Evolutionary conservation across 176 grass and related monocot species (phyloP), one percentile per base, ranked within the genome.

Genomic region (Elaeis guineensis): DNA sequence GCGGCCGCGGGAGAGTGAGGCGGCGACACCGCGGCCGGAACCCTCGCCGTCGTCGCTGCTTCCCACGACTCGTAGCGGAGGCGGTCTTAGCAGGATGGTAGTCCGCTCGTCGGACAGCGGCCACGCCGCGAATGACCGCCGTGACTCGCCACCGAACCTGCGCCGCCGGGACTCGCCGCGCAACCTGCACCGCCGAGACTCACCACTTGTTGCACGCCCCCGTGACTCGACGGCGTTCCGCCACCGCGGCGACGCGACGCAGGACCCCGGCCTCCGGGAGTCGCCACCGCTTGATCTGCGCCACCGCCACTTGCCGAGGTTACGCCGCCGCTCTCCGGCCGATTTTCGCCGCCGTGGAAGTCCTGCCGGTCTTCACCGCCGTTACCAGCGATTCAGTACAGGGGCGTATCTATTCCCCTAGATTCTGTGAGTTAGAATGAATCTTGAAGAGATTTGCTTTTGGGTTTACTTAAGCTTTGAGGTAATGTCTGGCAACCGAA

Each of bases 341-440:
- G 68, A 59, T 59, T 2, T 32, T 4, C 82, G 77, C 48, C 81
- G 77, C 57, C 81, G 81, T 49, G 79, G 65, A 21, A 70, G 57
- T 0, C 74, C 77, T 0, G 56, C 77, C 9, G 66, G 66, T 11
- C 84, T 81, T 56, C 77, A 72, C 53, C 66, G 69, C 20, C 81
- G 81, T 17, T 65, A 70, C 57, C 50, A 29, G 4, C 78, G 87
- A 20, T 82, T 68, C 79, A 60, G 66, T 21, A 60, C 64, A 90
- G 87, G 87, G 73, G 64, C 67, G 21, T 55, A 18, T 55, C 17
- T 68, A 20, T 16, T 22, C 52, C n/a, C 48, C 55, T 72, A 26
- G 16, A 64, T 29, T 72, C 49, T 15, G 17, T 44, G 9, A 16
- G 26, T 11, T 7, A n/a, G 5, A 21, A 21, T 16, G 12, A n/a